Conservation (phyloP, 768 basidiomycete species). For the Trametes elegans region DNA sequence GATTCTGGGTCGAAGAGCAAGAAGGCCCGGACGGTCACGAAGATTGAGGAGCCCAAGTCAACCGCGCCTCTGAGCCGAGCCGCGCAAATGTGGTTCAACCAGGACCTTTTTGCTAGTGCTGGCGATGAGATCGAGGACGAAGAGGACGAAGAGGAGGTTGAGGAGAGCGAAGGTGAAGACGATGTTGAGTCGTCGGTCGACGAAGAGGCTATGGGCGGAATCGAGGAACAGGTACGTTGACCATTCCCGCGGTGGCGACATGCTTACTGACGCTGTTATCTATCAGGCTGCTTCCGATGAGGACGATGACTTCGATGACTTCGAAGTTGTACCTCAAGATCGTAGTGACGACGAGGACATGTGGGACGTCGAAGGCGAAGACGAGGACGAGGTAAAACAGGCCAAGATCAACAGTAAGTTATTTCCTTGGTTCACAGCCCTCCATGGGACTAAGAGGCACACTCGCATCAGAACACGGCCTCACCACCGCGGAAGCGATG, state of each 20-base stretch:
- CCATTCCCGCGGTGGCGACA: neutral
- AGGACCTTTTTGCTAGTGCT: slow-evolving; percentile 78
- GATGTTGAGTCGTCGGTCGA: too few species aligned
- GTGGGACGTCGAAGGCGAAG: slow-evolving; percentile 81
- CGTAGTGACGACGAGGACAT: slow-evolving; percentile 57
- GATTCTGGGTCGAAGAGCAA: slow-evolving; percentile 37
- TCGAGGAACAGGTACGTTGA: slow-evolving; percentile 14
- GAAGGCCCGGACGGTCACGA: slow-evolving; percentile 50
- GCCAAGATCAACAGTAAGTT: slow-evolving; percentile 64
- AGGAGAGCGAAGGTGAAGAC: slow-evolving; percentile 34
- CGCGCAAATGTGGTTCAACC: slow-evolving; percentile 93
- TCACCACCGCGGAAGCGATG: slow-evolving; percentile 86
- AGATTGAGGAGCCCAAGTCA: slow-evolving; percentile 39
- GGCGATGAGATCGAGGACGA: slow-evolving; percentile 44
- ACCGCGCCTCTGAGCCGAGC: slow-evolving; percentile 44
- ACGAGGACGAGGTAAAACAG: slow-evolving; percentile 67
- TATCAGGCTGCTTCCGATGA: slow-evolving; percentile 28
- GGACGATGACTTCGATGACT: slow-evolving; percentile 53
- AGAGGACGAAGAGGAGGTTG: slow-evolving; percentile 36
- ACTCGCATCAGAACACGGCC: slow-evolving; percentile 60
- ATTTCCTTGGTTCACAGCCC: neutral
- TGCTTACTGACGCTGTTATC: neutral
- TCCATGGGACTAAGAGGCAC: neutral
- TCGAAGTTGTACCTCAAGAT: slow-evolving; percentile 73
- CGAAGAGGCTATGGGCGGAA: slow-evolving; percentile 25